These are phyloP conservation scores for Aschersonia sp. DNA, from an alignment of 2,329 filamentous ascomycete species.

Conservation along the genomic window DNA sequence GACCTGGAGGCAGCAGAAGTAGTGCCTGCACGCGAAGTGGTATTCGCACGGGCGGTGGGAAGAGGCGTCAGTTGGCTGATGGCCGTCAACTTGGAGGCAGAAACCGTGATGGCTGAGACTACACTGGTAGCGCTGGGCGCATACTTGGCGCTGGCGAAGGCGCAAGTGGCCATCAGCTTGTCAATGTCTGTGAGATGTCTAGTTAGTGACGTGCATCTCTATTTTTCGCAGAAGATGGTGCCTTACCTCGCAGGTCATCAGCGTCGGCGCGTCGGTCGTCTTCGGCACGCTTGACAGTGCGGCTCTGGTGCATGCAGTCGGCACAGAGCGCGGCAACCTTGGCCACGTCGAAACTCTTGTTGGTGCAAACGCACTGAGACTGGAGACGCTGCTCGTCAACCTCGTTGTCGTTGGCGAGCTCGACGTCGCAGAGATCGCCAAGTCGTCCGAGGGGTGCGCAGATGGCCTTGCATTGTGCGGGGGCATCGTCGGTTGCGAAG, in stretches of 20 bases:
- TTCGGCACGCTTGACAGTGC: not conserved
- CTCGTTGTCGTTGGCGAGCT: constrained; percentile 14
- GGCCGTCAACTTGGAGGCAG: constrained; percentile 16
- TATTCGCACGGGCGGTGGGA: constrained; percentile 11
- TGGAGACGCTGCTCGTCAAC: constrained; percentile 20
- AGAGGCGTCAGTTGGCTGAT: constrained; percentile 9
- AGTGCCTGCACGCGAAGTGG: constrained; percentile 11
- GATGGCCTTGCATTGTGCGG: constrained; percentile 18
- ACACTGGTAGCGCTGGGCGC: constrained; percentile 11
- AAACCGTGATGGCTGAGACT: constrained; percentile 15
- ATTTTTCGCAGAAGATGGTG: no score
- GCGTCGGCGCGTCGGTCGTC: not conserved
- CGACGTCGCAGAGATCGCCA: constrained; percentile 19
- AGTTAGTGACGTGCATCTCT: not conserved
- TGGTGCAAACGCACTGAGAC: constrained; percentile 25
- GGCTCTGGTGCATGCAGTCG: constrained; percentile 21
- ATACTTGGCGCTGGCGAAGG: constrained; percentile 18
- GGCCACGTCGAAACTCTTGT: constrained; percentile 23
- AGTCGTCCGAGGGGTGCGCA: constrained; percentile 21
- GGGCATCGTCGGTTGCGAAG: constrained; percentile 19
- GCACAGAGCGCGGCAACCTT: constrained; percentile 20
- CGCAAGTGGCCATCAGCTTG: constrained; percentile 8
- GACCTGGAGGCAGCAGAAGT: not conserved
- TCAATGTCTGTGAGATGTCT: not conserved
- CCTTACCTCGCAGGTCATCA: not conserved